Base-by-base conservation (phyloP, 495 filamentous ascomycete genomes). In the Elaphomyces granulatus region DNA sequence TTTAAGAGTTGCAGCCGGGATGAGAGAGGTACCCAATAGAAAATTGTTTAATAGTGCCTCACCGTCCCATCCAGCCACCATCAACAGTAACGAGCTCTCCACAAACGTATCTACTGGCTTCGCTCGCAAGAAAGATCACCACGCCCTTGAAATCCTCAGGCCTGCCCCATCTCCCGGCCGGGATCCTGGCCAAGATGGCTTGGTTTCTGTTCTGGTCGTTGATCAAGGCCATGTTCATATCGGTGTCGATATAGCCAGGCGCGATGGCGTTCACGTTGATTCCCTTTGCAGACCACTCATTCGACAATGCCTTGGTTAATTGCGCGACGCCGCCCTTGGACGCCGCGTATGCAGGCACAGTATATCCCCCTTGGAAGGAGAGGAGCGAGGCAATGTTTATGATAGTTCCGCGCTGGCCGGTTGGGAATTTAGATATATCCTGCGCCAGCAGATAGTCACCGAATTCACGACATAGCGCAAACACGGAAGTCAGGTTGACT, bases 61-160 rank as follows among this genome's bases (percentile, higher is more conserved):
- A 93, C 65, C 85, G 65, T 6, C 84, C 83, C 86, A 94, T 92
- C 85, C 87, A 93, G 26, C 87, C 87, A 18, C 87, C 87, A 64
- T 94, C 87, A 33, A 94, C 83, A 3, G 81, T 76, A 43, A 94
- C 44, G 0, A 81, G 64, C 50, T 88, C 81, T 0, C 87, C 87
- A 40, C 70, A 81, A 8, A 95, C 80, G 66, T 94, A 94, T 19
- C 58, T 70, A 49, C 82, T 83, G 21, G 80, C 82, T 51, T 58
- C 67, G 56, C 78, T 78, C 10, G 83, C 83, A 41, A 94, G 60
- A 52, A 75, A 94, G 9, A 95, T 78, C 1, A 80, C 71, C 4
- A 70, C 74, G 0, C 87, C 87, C 66, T 87, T 87, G 51, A 94
- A 92, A 58, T 95, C 87, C 32, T 93, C 83, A 4, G 85, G 82